These are phyloP conservation scores for Saccharomycopsis fibuligera DNA, from an alignment of 805 yeast species.

Conservation along the genomic window DNA sequence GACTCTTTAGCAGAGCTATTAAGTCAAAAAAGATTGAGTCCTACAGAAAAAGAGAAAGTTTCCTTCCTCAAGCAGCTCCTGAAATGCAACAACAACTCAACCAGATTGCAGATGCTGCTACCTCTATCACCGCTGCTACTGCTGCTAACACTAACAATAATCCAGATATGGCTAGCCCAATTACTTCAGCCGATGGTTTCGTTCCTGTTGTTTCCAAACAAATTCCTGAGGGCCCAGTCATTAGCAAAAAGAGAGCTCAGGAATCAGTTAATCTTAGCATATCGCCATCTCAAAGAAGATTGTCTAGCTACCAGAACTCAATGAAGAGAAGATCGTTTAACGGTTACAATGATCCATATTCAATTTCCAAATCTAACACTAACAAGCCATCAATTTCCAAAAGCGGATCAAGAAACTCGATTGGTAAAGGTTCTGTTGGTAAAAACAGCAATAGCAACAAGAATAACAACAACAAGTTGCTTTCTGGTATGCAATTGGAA, in stretches of 20 bases:
- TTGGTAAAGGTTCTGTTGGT: neutral
- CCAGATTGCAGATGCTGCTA: too few relatives aligned
- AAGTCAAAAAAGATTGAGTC: too few relatives aligned
- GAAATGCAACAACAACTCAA: too few relatives aligned
- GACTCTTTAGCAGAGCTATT: too few relatives aligned
- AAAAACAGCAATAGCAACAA: neutral
- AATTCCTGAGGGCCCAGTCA: neutral
- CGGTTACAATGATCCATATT: neutral
- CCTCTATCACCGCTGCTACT: too few relatives aligned
- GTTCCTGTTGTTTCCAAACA: too few relatives aligned
- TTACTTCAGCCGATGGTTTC: too few relatives aligned
- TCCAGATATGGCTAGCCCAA: too few relatives aligned
- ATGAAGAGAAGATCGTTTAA: constrained; percentile 1
- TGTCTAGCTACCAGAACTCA: neutral
- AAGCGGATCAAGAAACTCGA: constrained; percentile 2
- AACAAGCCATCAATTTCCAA: neutral
- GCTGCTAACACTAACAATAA: too few relatives aligned
- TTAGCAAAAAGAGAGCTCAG: neutral
- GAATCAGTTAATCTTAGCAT: neutral
- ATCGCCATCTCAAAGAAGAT: constrained; percentile 1
- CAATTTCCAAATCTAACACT: constrained; percentile 6
- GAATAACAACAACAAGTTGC: neutral
- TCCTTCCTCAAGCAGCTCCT: too few relatives aligned
- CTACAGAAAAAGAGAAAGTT: too few relatives aligned
- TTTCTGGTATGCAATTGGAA: constrained; percentile 2